These are phyloP conservation scores for Oldenlandia corymbosa DNA, from an alignment of 257 asterid genomes.

Conservation along the genomic window DNA sequence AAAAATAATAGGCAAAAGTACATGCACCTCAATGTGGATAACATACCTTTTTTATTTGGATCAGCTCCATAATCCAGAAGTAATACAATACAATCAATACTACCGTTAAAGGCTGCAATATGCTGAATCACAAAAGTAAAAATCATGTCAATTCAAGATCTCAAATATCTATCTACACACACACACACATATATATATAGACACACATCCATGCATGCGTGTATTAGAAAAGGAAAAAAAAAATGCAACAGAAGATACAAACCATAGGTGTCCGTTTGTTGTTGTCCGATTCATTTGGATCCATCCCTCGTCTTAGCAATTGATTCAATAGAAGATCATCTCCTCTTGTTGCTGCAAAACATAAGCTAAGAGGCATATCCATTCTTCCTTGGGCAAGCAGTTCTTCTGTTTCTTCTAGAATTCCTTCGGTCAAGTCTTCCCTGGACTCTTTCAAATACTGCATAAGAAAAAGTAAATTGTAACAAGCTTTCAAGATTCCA, in stretches of 20 bases:
- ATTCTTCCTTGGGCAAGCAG: slow-evolving; percentile 73
- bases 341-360: slow-evolving; percentile 79
- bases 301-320: slow-evolving; percentile 55
- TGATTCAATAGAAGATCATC: slow-evolving; percentile 61
- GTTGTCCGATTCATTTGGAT: slow-evolving; percentile 62
- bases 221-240: neutral
- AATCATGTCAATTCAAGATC: neutral
- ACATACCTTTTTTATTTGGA: slow-evolving; percentile 61
- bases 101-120: slow-evolving; percentile 59
- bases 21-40: neutral
- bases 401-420: slow-evolving; percentile 54
- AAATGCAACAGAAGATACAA: slow-evolving; percentile 12
- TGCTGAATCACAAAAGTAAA: slow-evolving; percentile 44
- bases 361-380: slow-evolving; percentile 78
- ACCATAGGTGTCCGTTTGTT: slow-evolving; percentile 67
- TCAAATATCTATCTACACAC: neutral
- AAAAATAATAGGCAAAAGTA: neutral
- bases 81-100: slow-evolving; percentile 43
- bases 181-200: too few species aligned
- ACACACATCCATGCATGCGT: too few species aligned
- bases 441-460: slow-evolving; percentile 58
- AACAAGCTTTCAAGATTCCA: neutral
- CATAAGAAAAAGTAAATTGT: neutral
- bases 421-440: slow-evolving; percentile 54
- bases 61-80: slow-evolving; percentile 71